Base-by-base conservation (phyloP, 345 rosid species). In the Salix viminalis region DNA sequence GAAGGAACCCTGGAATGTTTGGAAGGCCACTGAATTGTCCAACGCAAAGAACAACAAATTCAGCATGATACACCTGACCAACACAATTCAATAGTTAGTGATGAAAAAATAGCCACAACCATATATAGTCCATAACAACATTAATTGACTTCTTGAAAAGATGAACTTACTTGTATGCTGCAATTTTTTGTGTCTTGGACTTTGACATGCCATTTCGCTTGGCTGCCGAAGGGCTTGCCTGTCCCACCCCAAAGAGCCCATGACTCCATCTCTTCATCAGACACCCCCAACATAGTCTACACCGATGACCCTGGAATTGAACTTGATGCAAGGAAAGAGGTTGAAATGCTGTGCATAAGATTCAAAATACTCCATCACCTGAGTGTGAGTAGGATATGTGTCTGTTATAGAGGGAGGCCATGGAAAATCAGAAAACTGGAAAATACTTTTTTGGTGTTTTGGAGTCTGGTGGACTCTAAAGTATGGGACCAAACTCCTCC, bases 221-320 rank as follows among this genome's bases (percentile, higher is more conserved):
- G 50, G 14, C 83, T 75, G 67, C 84, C 77, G 42, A 85, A 87
- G 23, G 85, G 80, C 70, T 62, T 67, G 11, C 90, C 85, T 1
- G 41, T 80, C 30, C 88, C 84, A 15, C 86, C 80, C 88, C 88
- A 85, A 1, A 71, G 52, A 60, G 67, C 48, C 90, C 90, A 84
- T 8, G 79, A 48, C 68, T 67, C 56, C 77, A 83, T 79, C 83
- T 87, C 85, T 76, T 79, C 72, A 6, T 21, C 9, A 18, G 72
- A 23, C 73, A 71, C 80, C 24, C 24, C 90, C 90, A 2, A 77
- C 78, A 78, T 76, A 83, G 24, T 81, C 81, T 19, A 87, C 78
- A 0, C 67, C 71, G 7, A 66, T 5, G 15, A 83, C 90, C 48
- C 26, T 79, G 73, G 83, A 69, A 36, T 79, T 81, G 72, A 83